These are phyloP conservation scores for Podaxis carcinomalis DNA, from an alignment of 768 basidiomycete genomes.

Conservation along the genomic window DNA sequence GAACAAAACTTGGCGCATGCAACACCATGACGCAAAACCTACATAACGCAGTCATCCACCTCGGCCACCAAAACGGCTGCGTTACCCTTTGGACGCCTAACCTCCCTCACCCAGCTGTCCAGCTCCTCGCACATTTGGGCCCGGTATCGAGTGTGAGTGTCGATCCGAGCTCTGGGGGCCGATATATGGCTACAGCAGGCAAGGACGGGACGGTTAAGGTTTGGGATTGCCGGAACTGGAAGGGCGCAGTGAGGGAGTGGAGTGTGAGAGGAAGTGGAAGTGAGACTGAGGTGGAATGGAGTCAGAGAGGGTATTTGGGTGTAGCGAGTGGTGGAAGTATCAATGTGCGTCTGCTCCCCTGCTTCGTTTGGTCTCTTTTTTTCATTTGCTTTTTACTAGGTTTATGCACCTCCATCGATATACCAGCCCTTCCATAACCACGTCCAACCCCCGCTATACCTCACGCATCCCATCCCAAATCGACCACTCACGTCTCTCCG, in stretches of 20 bases:
- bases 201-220: constrained; percentile 87
- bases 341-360: constrained; percentile 47
- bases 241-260: constrained; percentile 79
- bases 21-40: constrained; percentile 84
- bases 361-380: not conserved
- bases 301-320: constrained; percentile 76
- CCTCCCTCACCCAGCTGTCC: constrained; percentile 86
- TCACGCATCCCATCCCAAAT: constrained; percentile 82
- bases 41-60: constrained; percentile 91
- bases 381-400: constrained; percentile 33
- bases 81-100: constrained; percentile 99
- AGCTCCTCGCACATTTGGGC: constrained; percentile 86
- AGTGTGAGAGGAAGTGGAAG: constrained; percentile 56
- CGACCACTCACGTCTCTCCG: constrained; percentile 70
- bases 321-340: constrained; percentile 82
- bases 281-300: constrained; percentile 72
- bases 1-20: constrained; percentile 86
- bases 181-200: constrained; percentile 90
- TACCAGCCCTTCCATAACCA: constrained; percentile 46
- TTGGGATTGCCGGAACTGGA: constrained; percentile 98
- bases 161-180: constrained; percentile 79
- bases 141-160: constrained; percentile 78
- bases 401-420: constrained; percentile 70
- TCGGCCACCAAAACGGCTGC: constrained; percentile 92
- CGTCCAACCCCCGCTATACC: constrained; percentile 73